Conservation (phyloP, 1,284 basidiomycete genomes). For the Afroboletus lepidellus region DNA sequence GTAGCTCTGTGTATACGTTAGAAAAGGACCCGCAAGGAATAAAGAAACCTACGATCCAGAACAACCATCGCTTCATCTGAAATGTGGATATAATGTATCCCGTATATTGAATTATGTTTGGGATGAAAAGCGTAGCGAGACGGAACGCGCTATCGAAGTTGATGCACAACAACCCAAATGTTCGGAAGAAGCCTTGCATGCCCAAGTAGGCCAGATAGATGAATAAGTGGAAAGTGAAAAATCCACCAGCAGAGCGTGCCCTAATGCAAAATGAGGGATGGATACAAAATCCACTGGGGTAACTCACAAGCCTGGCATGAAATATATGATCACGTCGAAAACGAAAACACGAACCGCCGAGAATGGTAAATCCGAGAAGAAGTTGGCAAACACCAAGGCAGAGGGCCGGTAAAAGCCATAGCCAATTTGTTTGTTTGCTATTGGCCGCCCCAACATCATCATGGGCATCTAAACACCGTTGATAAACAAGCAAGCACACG, state of each 20-base stretch:
- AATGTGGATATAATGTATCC: conserved; percentile 75
- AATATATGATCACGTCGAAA: conserved; percentile 74
- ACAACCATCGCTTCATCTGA: conserved; percentile 85
- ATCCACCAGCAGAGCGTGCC: conserved; percentile 58
- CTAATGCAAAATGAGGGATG: conserved; percentile 13
- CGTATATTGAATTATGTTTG: conserved; percentile 48
- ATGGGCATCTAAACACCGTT: conserved; percentile 46
- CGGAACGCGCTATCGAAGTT: conserved; percentile 68
- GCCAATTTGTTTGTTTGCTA: conserved; percentile 68
- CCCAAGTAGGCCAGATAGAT: conserved; percentile 57
- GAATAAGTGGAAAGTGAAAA: conserved; percentile 74
- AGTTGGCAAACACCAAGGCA: conserved; percentile 71
- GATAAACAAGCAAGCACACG: not conserved
- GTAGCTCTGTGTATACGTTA: conserved; percentile 51
- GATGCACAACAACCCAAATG: conserved; percentile 61
- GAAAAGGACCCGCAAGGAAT: not conserved
- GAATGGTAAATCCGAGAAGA: conserved; percentile 75
- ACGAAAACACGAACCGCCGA: conserved; percentile 61
- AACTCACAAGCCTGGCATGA: conserved; percentile 59
- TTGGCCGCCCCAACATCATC: conserved; percentile 77
- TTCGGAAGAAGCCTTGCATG: conserved; percentile 77
- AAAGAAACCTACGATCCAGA: conserved; percentile 63
- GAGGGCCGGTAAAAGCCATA: conserved; percentile 83
- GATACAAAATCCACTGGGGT: not conserved
- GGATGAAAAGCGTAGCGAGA: conserved; percentile 58